A percentile compares a stretch with the other conserved stretches of the same genome.
These are phyloP conservation scores for Xylaria telfairii DNA, from an alignment of 495 filamentous ascomycete species.

Conservation along the genomic window DNA sequence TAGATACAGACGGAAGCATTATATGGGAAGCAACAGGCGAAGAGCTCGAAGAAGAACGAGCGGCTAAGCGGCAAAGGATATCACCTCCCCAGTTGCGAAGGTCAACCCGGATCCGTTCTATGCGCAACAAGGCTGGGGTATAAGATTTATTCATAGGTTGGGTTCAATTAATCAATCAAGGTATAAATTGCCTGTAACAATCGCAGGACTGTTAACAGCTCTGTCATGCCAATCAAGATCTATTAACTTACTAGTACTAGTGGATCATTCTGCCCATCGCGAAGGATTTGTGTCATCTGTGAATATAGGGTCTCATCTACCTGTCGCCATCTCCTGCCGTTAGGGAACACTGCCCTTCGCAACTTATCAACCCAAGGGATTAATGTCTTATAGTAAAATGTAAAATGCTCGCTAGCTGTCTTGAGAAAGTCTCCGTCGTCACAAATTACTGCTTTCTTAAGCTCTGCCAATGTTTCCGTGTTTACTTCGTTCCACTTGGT, in stretches of 20 bases:
- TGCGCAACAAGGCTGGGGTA: no score
- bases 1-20: no score
- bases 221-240: neutral
- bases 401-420: constrained; percentile 23
- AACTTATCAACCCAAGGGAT: constrained; percentile 43
- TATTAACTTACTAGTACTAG: constrained; percentile 1
- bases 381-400: constrained; percentile 9
- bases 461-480: constrained; percentile 13
- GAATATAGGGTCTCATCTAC: constrained; percentile 32
- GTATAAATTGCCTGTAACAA: no score
- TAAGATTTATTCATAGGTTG: no score
- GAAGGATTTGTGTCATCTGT: constrained; percentile 34
- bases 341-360: constrained; percentile 41
- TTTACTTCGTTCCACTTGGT: constrained; percentile 40
- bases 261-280: constrained; percentile 31
- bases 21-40: no score
- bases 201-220: no score
- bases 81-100: no score
- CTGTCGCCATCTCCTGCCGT: constrained; percentile 36
- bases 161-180: no score
- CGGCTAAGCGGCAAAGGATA: no score
- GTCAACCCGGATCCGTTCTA: no score
- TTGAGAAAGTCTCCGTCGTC: neutral
- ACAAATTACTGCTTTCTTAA: neutral
- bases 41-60: no score